Percentiles rank a stretch among this genome's conserved stretches.
Conservation (phyloP, 352 stramenopile species). For the Pythium phragmitis region DNA sequence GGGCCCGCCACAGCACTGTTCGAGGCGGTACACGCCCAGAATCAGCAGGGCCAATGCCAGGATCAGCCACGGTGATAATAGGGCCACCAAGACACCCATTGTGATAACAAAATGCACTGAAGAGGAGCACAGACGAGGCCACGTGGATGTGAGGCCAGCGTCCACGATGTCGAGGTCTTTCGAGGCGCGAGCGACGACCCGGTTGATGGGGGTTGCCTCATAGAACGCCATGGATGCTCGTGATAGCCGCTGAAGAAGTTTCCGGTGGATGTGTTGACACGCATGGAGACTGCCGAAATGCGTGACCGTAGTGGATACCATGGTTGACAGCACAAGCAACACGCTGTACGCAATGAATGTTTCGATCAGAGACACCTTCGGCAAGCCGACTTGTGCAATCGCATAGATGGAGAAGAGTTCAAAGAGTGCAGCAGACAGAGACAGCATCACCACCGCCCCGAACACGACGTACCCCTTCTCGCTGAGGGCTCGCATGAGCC, state of each 20-base stretch:
- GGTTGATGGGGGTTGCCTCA: constrained; percentile 69
- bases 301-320: constrained; percentile 21
- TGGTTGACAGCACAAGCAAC: constrained; percentile 27
- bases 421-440: constrained; percentile 1
- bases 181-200: constrained; percentile 68
- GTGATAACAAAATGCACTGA: constrained; percentile 37
- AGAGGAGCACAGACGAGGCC: constrained; percentile 27
- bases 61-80: constrained; percentile 36
- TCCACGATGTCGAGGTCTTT: constrained; percentile 73
- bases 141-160: constrained; percentile 49
- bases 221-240: constrained; percentile 73
- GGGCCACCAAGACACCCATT: constrained; percentile 2
- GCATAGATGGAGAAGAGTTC: constrained; percentile 2
- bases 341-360: constrained; percentile 74
- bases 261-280: constrained; percentile 46
- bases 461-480: constrained; percentile 42
- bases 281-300: constrained; percentile 55
- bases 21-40: constrained; percentile 48
- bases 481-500: constrained; percentile 90
- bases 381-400: neutral
- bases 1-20: constrained; percentile 91
- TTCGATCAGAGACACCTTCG: constrained; percentile 43
- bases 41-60: constrained; percentile 63
- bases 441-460: constrained; percentile 33
- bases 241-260: constrained; percentile 57